phyloP scores from a whole-genome alignment of 495 filamentous ascomycete species.

The Penicillium fimorum region DNA sequence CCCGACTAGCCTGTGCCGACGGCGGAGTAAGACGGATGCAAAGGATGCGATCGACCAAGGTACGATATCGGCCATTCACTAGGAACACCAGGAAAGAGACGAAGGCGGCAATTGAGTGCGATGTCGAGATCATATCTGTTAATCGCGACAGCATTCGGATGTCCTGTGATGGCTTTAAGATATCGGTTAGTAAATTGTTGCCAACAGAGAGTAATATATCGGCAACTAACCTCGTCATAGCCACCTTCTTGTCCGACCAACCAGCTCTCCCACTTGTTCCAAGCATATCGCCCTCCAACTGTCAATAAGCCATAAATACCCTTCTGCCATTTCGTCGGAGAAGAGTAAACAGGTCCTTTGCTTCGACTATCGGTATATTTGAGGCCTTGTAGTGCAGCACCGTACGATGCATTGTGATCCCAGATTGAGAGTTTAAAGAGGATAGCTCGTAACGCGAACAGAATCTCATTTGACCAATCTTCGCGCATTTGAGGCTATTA shows the following conservation, averaged over 20 bases:
- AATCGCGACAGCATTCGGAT: constrained; percentile 63
- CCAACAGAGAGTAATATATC: background rate
- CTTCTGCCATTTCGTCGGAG: constrained; percentile 77
- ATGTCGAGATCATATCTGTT: constrained; percentile 64
- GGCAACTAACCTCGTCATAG: constrained; percentile 55
- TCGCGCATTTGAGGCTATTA: constrained; percentile 60
- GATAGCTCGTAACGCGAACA: constrained; percentile 69
- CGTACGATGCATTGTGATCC: constrained; percentile 95
- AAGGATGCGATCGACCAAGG: constrained; percentile 81
- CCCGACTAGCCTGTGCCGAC: constrained; percentile 75
- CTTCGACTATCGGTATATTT: constrained; percentile 83
- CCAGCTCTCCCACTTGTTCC: constrained; percentile 89
- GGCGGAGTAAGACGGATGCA: constrained; percentile 82
- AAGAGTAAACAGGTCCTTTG: constrained; percentile 55
- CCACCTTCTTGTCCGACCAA: constrained; percentile 70
- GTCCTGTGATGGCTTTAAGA: constrained; percentile 39
- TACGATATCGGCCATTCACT: constrained; percentile 85
- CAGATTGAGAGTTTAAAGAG: constrained; percentile 95
- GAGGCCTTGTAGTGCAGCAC: constrained; percentile 87
- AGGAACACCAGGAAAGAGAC: constrained; percentile 87
- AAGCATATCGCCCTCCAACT: constrained; percentile 82
- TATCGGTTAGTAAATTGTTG: constrained; percentile 24
- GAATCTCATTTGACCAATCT: constrained; percentile 85
- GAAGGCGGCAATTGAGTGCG: constrained; percentile 77
- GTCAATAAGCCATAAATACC: constrained; percentile 77